Conservation (phyloP, 164 flowering plant genomes). For the Berberis vulgaris region DNA sequence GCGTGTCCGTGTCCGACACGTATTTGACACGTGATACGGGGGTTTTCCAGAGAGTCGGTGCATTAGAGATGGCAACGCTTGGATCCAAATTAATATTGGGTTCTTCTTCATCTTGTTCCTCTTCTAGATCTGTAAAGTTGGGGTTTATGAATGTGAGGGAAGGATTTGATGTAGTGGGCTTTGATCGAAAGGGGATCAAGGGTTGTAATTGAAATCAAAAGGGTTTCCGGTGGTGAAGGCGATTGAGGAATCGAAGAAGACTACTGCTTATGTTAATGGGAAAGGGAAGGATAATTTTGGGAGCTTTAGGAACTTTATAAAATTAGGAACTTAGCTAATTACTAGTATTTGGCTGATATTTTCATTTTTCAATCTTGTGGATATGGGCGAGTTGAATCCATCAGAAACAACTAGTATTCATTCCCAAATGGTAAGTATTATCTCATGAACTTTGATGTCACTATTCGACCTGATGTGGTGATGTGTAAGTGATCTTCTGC, state of each 20-base stretch:
- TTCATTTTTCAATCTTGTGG: no score
- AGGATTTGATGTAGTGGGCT: not conserved
- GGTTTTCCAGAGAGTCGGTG: no score
- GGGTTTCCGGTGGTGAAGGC: not conserved
- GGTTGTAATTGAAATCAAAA: not conserved
- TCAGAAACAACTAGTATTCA: no score
- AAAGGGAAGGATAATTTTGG: not conserved
- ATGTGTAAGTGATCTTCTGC: no score
- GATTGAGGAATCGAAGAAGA: not conserved
- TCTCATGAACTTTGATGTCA: no score
- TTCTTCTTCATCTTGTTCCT: not conserved
- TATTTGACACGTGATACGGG: no score
- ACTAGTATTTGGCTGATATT: no score
- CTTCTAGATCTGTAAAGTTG: not conserved
- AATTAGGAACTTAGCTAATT: no score
- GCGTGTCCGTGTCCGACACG: no score
- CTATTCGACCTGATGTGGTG: no score
- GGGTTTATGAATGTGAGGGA: not conserved
- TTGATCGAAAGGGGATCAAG: not conserved
- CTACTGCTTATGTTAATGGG: not conserved
- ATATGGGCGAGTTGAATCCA: no score
- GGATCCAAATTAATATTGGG: not conserved
- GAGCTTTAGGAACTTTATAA: not conserved
- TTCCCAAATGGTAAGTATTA: no score
- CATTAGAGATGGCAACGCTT: not conserved